phyloP scores from a whole-genome alignment of 805 yeast species.

The Myxozyma neglecta region DNA sequence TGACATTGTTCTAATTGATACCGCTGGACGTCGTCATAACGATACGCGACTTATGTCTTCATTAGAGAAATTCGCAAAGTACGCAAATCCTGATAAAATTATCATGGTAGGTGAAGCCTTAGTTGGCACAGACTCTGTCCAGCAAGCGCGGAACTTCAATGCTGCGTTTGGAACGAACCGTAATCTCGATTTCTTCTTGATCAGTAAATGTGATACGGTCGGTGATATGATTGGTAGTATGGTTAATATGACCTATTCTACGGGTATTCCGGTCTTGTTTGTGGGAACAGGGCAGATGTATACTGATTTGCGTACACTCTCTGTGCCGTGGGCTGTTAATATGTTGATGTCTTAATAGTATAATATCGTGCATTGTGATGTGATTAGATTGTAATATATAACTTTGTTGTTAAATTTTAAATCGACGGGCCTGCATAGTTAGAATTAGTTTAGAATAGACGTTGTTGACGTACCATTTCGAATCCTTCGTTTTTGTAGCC shows the following conservation, averaged over 20 bases:
- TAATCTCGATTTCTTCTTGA: constrained; percentile 81
- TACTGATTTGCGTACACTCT: constrained; percentile 85
- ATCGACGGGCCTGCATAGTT: constrained; percentile 1
- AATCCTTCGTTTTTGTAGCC: constrained; percentile 29
- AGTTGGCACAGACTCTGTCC: constrained; percentile 95
- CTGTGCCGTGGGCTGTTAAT: constrained; percentile 90
- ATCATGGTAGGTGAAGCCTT: constrained; percentile 99
- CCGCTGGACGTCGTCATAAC: constrained; percentile 96
- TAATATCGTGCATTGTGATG: background rate
- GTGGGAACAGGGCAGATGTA: constrained; percentile 97
- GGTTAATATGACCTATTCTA: constrained; percentile 96
- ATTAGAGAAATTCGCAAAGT: constrained; percentile 87
- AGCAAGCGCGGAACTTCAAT: constrained; percentile 91
- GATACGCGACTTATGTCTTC: constrained; percentile 96
- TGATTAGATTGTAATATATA: background rate
- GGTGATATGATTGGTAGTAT: constrained; percentile 95
- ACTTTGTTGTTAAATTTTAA: background rate
- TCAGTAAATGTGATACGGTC: constrained; percentile 94
- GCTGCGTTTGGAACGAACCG: constrained; percentile 86
- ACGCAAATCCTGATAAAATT: constrained; percentile 92
- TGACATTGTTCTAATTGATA: constrained; percentile 89
- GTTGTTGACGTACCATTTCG: constrained; percentile 23
- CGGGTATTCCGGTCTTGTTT: constrained; percentile 90
- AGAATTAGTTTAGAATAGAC: background rate
- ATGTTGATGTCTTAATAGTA: constrained; percentile 54